Base-by-base conservation (phyloP, 2,329 filamentous ascomycete species). In the Aspergillus japonicus region DNA sequence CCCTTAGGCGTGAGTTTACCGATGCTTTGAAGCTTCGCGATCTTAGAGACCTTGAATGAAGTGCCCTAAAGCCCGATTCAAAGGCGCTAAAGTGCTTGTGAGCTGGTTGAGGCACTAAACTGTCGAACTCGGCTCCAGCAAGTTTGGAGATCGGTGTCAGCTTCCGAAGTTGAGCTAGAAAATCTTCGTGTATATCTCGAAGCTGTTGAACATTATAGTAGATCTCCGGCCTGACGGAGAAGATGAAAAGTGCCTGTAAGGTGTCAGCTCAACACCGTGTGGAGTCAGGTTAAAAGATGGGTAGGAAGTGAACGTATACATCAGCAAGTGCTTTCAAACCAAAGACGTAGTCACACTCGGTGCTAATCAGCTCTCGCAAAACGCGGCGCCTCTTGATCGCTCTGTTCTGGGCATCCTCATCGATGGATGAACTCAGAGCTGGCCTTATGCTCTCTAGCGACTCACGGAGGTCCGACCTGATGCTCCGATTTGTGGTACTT, bases 281-380 rank as follows among this genome's bases (percentile, higher is more conserved):
- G n/a, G 10, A 50, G 54, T 31, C 19, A 5, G 26, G n/a, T 23
- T 14, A 31, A 12, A 16, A 24, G 8, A 50, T 33, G 24, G 8
- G 16, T 23, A 39, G 29, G 4, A 7, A 16, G 16, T 39, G 2
- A 29, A 11, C 47, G 21, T 86, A 71, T 78, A 94, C 93, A 76
- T 96, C 92, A 72, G 90, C 89, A 60, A 98, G 80, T 65, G 95
- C 92, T 68, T 91, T 91, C 59, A 98, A 77, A 69, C 96, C 94
- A 16, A 88, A 86, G 67, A 98, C 88, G 72, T 98, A 98, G 69
- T 89, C 87, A 72, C 95, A 90, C 74, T 98, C 95, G 0, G 93
- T 96, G 58, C 79, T 84, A 62, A 97, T 86, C 54, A 98, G 80
- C 76, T 98, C 95, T 71, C 95, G 90, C 39, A 98, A 77, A 44